A percentile compares a stretch with the other conserved stretches of the same genome.
These are phyloP conservation scores for Anthoceros angustus DNA, from an alignment of 225 moss, liverwort and hornwort genomes.

Conservation along the genomic window DNA sequence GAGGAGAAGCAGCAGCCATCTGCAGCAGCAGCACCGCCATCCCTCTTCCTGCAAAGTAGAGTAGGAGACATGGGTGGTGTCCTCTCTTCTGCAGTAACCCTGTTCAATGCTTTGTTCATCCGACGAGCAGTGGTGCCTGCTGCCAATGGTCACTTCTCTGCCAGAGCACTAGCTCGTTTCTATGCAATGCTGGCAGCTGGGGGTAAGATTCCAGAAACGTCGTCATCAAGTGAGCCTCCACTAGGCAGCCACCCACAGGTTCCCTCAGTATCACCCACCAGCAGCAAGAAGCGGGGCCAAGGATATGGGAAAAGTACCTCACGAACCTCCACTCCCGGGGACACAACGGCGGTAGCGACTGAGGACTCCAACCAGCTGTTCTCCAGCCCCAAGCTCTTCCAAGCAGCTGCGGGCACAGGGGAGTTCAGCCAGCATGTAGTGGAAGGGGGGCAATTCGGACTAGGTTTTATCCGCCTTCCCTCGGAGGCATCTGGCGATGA, in stretches of 20 bases:
- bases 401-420: constrained; percentile 47
- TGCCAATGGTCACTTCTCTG: constrained; percentile 92
- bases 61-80: constrained; percentile 29
- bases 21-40: constrained; percentile 8
- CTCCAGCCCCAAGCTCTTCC: constrained; percentile 36
- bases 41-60: constrained; percentile 12
- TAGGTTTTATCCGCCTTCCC: constrained; percentile 60
- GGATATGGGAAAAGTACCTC: constrained; percentile 11
- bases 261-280: constrained; percentile 24
- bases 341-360: constrained; percentile 11
- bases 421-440: constrained; percentile 34
- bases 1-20: constrained; percentile 24
- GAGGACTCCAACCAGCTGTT: constrained; percentile 30
- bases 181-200: constrained; percentile 54
- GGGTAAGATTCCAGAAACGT: constrained; percentile 38
- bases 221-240: constrained; percentile 40
- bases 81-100: constrained; percentile 21
- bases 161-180: constrained; percentile 74
- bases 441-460: constrained; percentile 44
- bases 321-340: constrained; percentile 2
- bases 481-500: constrained; percentile 7
- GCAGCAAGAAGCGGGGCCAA: constrained; percentile 8
- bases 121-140: constrained; percentile 86
- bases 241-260: constrained; percentile 60
- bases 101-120: constrained; percentile 84